These are phyloP conservation scores for Mrakiaceae sp. DNA, from an alignment of 1,284 basidiomycete genomes.

Conservation along the genomic window DNA sequence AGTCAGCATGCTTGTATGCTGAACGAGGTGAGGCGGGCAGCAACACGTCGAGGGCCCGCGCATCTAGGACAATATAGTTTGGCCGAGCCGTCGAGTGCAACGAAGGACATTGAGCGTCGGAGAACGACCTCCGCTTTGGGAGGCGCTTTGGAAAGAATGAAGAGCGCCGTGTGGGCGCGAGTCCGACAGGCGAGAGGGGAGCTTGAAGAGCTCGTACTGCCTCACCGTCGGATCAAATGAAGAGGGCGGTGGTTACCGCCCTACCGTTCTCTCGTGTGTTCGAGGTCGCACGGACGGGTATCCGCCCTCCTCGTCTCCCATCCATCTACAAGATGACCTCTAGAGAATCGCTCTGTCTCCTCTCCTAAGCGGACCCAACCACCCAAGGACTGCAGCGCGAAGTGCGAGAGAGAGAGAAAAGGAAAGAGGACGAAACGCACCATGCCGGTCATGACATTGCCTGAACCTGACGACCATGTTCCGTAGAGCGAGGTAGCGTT, in stretches of 20 bases:
- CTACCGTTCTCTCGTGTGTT: background rate
- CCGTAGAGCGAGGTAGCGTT: conserved; percentile 59
- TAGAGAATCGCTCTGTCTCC: background rate
- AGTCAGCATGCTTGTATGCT: too few species aligned
- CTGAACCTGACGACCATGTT: conserved; percentile 73
- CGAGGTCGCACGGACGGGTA: background rate
- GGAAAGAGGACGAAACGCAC: conserved; percentile 43
- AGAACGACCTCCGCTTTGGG: too few species aligned
- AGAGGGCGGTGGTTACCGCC: too few species aligned
- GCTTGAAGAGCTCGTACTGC: too few species aligned
- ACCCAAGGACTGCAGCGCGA: background rate
- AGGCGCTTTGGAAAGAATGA: too few species aligned
- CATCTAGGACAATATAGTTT: background rate
- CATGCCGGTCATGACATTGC: conserved; percentile 64
- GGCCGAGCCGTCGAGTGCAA: background rate
- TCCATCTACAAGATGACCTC: too few species aligned
- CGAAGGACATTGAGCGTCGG: too few species aligned
- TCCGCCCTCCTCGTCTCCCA: background rate
- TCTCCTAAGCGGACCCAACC: background rate
- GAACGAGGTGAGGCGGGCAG: background rate
- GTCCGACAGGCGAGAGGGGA: too few species aligned
- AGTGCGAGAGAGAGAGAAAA: background rate
- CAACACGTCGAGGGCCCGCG: background rate
- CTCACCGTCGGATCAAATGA: too few species aligned
- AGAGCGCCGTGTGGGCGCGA: too few species aligned